Evolutionary conservation across 176 grass and related monocot genomes (phyloP), one percentile per base, ranked within the genome.

Genomic region (Cenchrus fungigraminus): DNA sequence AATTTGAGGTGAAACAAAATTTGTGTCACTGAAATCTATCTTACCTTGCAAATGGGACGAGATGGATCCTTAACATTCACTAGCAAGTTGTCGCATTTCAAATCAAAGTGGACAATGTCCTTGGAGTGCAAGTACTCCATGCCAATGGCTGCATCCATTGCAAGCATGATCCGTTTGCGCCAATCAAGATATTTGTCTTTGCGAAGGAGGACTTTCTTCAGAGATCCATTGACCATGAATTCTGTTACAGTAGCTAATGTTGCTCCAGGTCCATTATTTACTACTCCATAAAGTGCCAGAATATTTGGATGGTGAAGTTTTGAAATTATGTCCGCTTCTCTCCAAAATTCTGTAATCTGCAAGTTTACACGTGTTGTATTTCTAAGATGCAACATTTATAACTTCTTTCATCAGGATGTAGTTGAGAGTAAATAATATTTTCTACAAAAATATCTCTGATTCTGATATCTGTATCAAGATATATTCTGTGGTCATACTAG

Each of bases 21-120:
- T 58, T 82, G 50, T 43, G 15, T 19, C 52, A 67, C 20, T 88
- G 47, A 85, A 49, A 51, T 14, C 47, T 14, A 51, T 19, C 68
- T 67, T 95, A 92, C 93, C 89, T 98, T 98, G 91, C 96, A 98
- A 85, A 95, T 98, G 50, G 96, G 96, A 62, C 93, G 83, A 4
- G 85, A 90, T 19, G 76, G 88, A 66, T 98, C 96, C 80, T 94
- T 98, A 64, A 98, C 74, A 87, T 95, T 98, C 69, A 98, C 96
- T 32, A 98, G 84, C 73, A 98, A 82, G 80, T 95, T 98, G 87
- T 98, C 96, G n/a, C 96, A 95, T 86, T 98, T 98, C 83, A 98
- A 79, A 91, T 98, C 96, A 40, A 98, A 98, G 82, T 98, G 96
- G 63, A 98, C 89, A 75, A 94, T 84, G 52, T 91, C 82, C 87